phyloP scores from a whole-genome alignment of 1,139 yeast species.

The Candida frijolesensis region DNA sequence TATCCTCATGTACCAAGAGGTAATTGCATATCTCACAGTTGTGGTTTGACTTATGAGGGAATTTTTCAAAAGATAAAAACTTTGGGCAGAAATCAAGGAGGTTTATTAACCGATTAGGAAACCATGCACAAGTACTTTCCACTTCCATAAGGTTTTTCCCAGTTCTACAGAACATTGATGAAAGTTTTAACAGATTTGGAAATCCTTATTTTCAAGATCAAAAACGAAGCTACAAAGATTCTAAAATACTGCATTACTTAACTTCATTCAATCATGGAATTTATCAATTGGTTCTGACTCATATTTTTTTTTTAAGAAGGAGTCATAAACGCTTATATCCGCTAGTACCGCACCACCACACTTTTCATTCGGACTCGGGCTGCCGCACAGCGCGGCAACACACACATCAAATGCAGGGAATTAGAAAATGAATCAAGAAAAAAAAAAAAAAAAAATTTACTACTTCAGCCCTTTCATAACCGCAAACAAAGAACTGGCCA shows the following conservation, averaged over 20 bases:
- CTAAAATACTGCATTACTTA: too few species aligned
- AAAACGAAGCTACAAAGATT: background rate
- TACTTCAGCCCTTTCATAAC: background rate
- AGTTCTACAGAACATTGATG: background rate
- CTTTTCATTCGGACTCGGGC: background rate
- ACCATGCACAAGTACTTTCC: background rate
- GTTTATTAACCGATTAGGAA: background rate
- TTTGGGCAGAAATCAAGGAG: too few species aligned
- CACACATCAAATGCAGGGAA: background rate
- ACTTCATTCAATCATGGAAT: too few species aligned
- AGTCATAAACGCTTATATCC: too few species aligned
- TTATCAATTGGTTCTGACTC: too few species aligned
- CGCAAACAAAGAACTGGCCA: background rate
- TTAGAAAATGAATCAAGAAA: background rate
- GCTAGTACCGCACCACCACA: too few species aligned
- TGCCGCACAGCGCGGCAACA: background rate
- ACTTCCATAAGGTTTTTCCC: background rate
- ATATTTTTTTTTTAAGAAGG: too few species aligned
- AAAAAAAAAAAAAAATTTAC: background rate
- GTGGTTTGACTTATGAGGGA: too few species aligned
- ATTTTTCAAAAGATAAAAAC: too few species aligned
- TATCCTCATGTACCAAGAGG: too few species aligned
- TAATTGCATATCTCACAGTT: too few species aligned
- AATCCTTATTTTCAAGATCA: background rate
- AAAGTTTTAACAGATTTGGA: background rate